These are phyloP conservation scores for Verticillium nonalfalfae DNA, from an alignment of 2,329 filamentous ascomycete genomes.

Conservation along the genomic window DNA sequence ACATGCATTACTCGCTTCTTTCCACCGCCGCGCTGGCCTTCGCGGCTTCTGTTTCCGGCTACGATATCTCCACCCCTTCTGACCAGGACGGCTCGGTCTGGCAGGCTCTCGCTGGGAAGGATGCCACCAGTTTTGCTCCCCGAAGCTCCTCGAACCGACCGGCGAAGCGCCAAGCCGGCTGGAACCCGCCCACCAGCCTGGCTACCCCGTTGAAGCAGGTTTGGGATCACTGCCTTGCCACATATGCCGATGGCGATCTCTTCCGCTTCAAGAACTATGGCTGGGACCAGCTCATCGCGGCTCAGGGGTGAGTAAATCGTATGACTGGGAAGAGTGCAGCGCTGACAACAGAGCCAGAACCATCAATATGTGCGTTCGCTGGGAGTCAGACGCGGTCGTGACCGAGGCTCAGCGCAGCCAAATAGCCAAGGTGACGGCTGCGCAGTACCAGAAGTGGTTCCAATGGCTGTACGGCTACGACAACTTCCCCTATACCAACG, in stretches of 20 bases:
- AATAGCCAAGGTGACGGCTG: conserved; percentile 25
- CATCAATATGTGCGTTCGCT: conserved; percentile 35
- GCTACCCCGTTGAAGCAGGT: conserved; percentile 17
- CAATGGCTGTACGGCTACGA: conserved; percentile 35
- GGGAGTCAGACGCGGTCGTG: conserved; percentile 30
- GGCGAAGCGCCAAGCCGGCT: conserved; percentile 17
- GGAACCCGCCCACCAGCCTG: conserved; percentile 18
- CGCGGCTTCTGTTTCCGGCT: conserved; percentile 15
- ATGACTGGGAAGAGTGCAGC: conserved; percentile 6
- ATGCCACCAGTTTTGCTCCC: background rate
- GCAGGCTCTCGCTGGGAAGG: conserved; percentile 11
- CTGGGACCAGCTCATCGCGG: conserved; percentile 24
- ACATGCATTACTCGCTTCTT: conserved; percentile 17
- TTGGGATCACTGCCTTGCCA: conserved; percentile 20
- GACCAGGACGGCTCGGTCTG: conserved; percentile 22
- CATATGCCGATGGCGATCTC: conserved; percentile 14
- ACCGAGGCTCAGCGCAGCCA: conserved; percentile 29
- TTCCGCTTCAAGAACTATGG: conserved; percentile 24
- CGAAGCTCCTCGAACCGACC: conserved; percentile 15
- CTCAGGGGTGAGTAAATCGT: conserved; percentile 11
- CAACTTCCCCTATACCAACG: conserved; percentile 31
- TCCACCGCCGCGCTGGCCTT: conserved; percentile 13
- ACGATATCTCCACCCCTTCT: conserved; percentile 13
- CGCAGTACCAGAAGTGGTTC: conserved; percentile 32
- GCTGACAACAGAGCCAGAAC: conserved; percentile 1